A percentile compares a stretch with the other conserved stretches of the same genome.
These are phyloP conservation scores for Cryptococcus hybrid DNA, from an alignment of 1,284 basidiomycete genomes.

Conservation along the genomic window DNA sequence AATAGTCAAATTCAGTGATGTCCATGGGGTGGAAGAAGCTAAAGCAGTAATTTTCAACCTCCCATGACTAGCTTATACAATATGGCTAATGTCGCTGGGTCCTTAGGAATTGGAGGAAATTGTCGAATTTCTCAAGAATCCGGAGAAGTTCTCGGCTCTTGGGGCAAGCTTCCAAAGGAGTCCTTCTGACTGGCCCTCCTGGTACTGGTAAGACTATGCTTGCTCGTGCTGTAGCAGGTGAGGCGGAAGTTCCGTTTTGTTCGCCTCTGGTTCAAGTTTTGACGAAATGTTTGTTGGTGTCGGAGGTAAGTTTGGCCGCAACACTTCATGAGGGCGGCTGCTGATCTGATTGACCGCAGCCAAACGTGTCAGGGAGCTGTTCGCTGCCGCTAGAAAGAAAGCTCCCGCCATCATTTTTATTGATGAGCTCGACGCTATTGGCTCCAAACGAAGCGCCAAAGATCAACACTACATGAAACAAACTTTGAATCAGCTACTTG, in stretches of 20 bases:
- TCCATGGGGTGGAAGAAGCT: conserved; percentile 94
- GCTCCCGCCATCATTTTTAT: conserved; percentile 81
- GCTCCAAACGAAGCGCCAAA: conserved; percentile 83
- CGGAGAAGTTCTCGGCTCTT: conserved; percentile 77
- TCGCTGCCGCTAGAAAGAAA: conserved; percentile 90
- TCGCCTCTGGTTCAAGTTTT: conserved; percentile 76
- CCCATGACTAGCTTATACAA: neutral
- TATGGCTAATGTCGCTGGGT: neutral
- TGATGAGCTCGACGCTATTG: conserved; percentile 65
- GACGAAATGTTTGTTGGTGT: conserved; percentile 79
- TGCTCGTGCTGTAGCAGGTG: conserved; percentile 92
- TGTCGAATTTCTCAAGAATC: conserved; percentile 87
- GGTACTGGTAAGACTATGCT: conserved; percentile 87
- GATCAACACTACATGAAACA: conserved; percentile 64
- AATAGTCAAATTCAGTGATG: conserved; percentile 82
- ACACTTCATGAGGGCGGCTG: too few relatives aligned
- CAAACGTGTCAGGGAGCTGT: conserved; percentile 93
- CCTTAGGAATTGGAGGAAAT: conserved; percentile 76
- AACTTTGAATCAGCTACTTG: conserved; percentile 89
- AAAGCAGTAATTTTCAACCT: conserved; percentile 61
- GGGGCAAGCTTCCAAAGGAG: conserved; percentile 90
- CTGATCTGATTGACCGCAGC: conserved; percentile 51
- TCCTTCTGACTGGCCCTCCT: conserved; percentile 81
- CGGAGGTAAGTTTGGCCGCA: conserved; percentile 30
- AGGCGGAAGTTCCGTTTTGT: conserved; percentile 74